A percentile compares a stretch with the other conserved stretches of the same genome.
Conservation (phyloP, 140 eudicot genomes). For the Senecio squalidus region DNA sequence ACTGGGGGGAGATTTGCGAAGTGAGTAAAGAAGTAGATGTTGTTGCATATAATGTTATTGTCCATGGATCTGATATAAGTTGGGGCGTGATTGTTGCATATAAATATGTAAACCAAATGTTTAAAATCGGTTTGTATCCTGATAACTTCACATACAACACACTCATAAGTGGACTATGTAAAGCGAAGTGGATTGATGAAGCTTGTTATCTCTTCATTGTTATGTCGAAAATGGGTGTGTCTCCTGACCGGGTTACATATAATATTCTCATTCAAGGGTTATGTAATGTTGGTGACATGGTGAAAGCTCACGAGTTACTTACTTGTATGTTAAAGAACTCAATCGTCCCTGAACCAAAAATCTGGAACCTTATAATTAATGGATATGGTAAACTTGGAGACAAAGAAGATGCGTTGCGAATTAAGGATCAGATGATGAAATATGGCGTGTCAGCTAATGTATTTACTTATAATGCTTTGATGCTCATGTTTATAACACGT, state of each 20-base stretch:
- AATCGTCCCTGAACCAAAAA: conserved; percentile 42
- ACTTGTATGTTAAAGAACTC: conserved; percentile 48
- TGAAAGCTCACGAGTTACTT: conserved; percentile 43
- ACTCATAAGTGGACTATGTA: conserved; percentile 48
- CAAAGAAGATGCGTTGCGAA: conserved; percentile 30
- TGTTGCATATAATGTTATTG: conserved; percentile 68
- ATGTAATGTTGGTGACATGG: conserved; percentile 41
- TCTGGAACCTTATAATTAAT: conserved; percentile 66
- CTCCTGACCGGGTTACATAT: conserved; percentile 55
- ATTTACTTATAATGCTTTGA: conserved; percentile 68
- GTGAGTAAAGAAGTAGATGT: conserved; percentile 36
- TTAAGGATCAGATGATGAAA: conserved; percentile 47
- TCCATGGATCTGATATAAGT: conserved; percentile 50
- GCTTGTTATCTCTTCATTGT: conserved; percentile 51
- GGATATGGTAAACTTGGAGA: conserved; percentile 57
- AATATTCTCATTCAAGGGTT: conserved; percentile 56
- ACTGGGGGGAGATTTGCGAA: conserved; percentile 43
- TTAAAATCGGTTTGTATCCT: conserved; percentile 59
- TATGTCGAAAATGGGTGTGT: conserved; percentile 62
- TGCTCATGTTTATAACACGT: conserved; percentile 30
- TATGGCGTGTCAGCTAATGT: conserved; percentile 54
- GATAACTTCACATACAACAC: conserved; percentile 60
- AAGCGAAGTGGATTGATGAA: conserved; percentile 37
- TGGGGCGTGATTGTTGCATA: conserved; percentile 33
- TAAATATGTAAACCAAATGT: conserved; percentile 51